Percentiles rank a stretch among this genome's conserved stretches.
phyloP scores from a whole-genome alignment of 2,329 filamentous ascomycete genomes.

The Fusarium torulosum region DNA sequence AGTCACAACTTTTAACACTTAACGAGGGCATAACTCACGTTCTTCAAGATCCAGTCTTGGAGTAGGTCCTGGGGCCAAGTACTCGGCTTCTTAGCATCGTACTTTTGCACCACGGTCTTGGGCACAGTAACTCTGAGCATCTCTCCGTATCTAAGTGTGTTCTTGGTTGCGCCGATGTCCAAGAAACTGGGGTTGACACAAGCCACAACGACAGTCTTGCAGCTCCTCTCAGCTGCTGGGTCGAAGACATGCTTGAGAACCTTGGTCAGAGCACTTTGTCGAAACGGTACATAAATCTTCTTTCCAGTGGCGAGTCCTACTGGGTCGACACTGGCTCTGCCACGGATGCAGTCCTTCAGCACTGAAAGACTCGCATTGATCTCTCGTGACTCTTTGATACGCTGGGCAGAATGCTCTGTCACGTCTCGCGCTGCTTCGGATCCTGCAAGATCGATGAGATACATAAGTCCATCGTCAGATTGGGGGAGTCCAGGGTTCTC shows the following conservation, averaged over 20 bases:
- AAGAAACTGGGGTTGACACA: slow-evolving; percentile 62
- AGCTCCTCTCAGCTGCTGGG: slow-evolving; percentile 53
- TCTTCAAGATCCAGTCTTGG: slow-evolving; percentile 56
- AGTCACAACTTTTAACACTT: not conserved
- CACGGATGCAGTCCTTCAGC: slow-evolving; percentile 66
- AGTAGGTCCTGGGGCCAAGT: slow-evolving; percentile 58
- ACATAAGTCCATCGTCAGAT: slow-evolving; percentile 58
- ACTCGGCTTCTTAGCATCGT: slow-evolving; percentile 49
- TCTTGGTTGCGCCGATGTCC: slow-evolving; percentile 60
- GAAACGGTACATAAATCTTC: slow-evolving; percentile 59
- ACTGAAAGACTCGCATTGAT: slow-evolving; percentile 64
- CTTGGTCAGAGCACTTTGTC: slow-evolving; percentile 61
- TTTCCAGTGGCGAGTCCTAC: slow-evolving; percentile 40
- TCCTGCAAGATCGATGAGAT: slow-evolving; percentile 62
- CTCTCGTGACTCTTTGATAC: slow-evolving; percentile 61
- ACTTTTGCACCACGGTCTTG: slow-evolving; percentile 37
- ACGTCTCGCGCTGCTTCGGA: slow-evolving; percentile 62
- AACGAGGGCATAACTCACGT: slow-evolving; percentile 50
- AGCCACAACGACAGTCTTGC: slow-evolving; percentile 60
- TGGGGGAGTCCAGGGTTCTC: slow-evolving; percentile 47
- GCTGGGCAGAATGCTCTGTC: slow-evolving; percentile 54
- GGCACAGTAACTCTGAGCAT: slow-evolving; percentile 58
- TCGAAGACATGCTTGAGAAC: slow-evolving; percentile 65
- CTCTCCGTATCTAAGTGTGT: slow-evolving; percentile 63
- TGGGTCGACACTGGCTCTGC: slow-evolving; percentile 55